Evolutionary conservation across 257 asterid genomes (phyloP), one percentile per base, ranked within the genome.

Genomic region (Solanum clarkiae): DNA sequence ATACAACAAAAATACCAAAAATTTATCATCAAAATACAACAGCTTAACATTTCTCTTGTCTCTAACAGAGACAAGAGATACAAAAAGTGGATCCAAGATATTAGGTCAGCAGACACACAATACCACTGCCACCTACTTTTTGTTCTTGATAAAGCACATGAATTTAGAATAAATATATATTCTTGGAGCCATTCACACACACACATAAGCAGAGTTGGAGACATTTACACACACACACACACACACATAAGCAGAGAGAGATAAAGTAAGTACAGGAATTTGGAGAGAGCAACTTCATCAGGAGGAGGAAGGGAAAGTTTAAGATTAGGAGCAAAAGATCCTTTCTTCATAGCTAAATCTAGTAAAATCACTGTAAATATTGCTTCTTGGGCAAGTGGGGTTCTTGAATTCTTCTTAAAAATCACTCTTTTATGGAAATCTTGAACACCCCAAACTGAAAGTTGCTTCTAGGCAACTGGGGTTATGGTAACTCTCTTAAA

Each of bases 271-370:
- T 94, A 97, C 99, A 97, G 91, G 95, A 95, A 97, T 87, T 93
- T 92, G 89, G 98, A 91, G 87, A 97, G 87, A 80, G 90, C 81
- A 62, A 60, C 92, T 89, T 97, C 98, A 88, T 97, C 99, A 20
- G 97, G 90, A 59, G 97, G 93, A 88, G 99, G 99, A 17, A 95
- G 90, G 82, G 95, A 87, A n/a, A 97, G 98, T 93, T 93, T 94
- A 85, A 96, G 92, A n/a, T 89, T 93, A n/a, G 95, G 90, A 36
- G 93, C 98, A 51, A 95, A 87, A 62, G 88, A 88, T 84, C 98
- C 98, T 90, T 92, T 97, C 90, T 95, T 95, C 98, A 97, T 90
- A 40, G 12, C 51, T 63, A 84, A 66, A 29, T 74, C 59, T 68
- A 53, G 24, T 18, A 8, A 42, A 81, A 68, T 15, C 45, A 77